Conservation (phyloP, 2,329 filamentous ascomycete genomes). For the Leptographium flavum region DNA sequence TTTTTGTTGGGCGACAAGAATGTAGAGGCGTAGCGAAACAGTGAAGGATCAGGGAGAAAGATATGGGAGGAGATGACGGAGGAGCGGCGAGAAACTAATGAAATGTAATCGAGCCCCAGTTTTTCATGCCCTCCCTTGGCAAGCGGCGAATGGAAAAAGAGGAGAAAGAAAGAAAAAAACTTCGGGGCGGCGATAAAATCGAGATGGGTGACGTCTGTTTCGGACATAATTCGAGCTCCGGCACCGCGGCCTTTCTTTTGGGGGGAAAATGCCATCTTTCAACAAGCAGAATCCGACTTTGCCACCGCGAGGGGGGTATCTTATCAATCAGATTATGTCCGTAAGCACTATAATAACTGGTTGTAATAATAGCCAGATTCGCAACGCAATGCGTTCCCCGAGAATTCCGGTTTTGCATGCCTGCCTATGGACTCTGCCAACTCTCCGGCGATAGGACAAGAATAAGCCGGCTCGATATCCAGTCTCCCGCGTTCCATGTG, state of each 20-base stretch:
- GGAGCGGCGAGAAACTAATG: neutral
- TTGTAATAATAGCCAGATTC: too few species aligned
- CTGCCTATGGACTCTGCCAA: too few species aligned
- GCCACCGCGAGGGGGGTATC: constrained; percentile 1
- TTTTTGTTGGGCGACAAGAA: too few species aligned
- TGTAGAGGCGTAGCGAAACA: neutral
- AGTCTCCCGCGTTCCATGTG: neutral
- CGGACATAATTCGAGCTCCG: constrained; percentile 4
- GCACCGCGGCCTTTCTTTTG: constrained; percentile 1
- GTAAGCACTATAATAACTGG: too few species aligned
- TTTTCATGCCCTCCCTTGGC: neutral
- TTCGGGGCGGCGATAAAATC: constrained; percentile 5
- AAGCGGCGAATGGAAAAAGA: constrained; percentile 6
- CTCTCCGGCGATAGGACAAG: too few species aligned
- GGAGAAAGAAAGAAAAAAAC: constrained; percentile 5
- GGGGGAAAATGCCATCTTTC: neutral
- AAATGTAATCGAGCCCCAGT: neutral
- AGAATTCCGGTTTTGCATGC: too few species aligned
- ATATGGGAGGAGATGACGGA: neutral
- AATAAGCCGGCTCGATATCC: neutral
- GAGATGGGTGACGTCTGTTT: constrained; percentile 1
- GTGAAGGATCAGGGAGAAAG: neutral
- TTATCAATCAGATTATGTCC: constrained; percentile 4
- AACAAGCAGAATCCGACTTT: neutral
- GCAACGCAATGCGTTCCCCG: too few species aligned